These are phyloP conservation scores for Colletotrichum liaoningense DNA, from an alignment of 2,329 filamentous ascomycete species.

Conservation along the genomic window DNA sequence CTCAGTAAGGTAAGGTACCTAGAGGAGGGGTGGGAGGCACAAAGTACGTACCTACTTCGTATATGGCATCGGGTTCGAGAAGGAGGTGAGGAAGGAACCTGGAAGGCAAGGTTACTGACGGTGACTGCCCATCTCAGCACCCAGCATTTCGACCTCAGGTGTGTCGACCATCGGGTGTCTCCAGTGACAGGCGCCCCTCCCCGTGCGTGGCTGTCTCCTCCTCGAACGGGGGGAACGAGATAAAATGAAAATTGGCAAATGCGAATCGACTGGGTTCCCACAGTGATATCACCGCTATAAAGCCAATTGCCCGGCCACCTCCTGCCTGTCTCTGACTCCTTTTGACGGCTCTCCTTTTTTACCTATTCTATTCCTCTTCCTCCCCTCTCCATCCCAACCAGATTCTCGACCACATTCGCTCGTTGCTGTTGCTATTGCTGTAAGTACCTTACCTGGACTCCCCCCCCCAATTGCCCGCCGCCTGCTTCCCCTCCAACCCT, in stretches of 20 bases:
- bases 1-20: too few relatives aligned
- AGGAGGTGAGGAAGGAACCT: background rate
- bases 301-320: conserved; percentile 31
- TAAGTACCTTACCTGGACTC: conserved; percentile 9
- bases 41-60: background rate
- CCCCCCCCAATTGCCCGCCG: background rate
- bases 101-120: conserved; percentile 4
- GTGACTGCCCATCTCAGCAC: background rate
- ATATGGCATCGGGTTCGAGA: background rate
- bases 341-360: conserved; percentile 13
- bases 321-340: background rate
- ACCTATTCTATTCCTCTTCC: background rate
- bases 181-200: conserved; percentile 7
- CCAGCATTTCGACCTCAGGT: background rate
- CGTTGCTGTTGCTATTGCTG: conserved; percentile 20
- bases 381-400: background rate
- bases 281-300: conserved; percentile 37
- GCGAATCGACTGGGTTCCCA: conserved; percentile 34
- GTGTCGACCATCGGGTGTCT: background rate
- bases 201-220: background rate
- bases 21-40: background rate
- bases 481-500: background rate
- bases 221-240: conserved; percentile 29
- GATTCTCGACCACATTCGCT: conserved; percentile 24
- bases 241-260: conserved; percentile 37